A percentile compares a stretch with the other conserved stretches of the same genome.
These are phyloP conservation scores for Plasmodium billcollinsi DNA, from an alignment of 169 alveolate species.

Conservation along the genomic window DNA sequence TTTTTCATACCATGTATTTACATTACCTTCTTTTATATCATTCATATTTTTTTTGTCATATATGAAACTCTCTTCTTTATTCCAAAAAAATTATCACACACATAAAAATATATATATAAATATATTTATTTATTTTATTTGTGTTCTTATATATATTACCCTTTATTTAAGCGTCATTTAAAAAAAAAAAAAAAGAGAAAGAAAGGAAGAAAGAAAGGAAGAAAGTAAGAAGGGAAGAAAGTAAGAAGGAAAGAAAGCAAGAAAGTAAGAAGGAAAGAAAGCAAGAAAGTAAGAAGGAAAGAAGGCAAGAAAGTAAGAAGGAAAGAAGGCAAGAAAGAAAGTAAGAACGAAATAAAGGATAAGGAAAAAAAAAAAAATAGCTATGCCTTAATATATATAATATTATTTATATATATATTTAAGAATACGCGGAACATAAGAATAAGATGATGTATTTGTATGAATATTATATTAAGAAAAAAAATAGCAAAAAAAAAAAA, in stretches of 20 bases:
- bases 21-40: neutral
- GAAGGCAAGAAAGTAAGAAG: too few species aligned
- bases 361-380: too few species aligned
- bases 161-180: neutral
- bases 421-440: too few species aligned
- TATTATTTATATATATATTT: too few species aligned
- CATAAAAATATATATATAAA: neutral
- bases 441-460: too few species aligned
- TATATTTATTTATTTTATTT: slow-evolving; percentile 3
- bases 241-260: neutral
- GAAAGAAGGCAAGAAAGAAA: too few species aligned
- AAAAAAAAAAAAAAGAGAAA: neutral
- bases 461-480: too few species aligned
- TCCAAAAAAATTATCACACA: too few species aligned
- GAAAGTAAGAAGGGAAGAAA: neutral
- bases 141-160: neutral
- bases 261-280: neutral
- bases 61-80: too few species aligned
- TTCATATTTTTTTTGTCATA: neutral
- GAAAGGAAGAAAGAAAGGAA: neutral
- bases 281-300: neutral
- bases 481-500: too few species aligned
- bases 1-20: slow-evolving; percentile 20
- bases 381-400: too few species aligned
- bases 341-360: too few species aligned